Evolutionary conservation across 805 yeast genomes (phyloP).

Genomic region (Starmerella cellae): DNA sequence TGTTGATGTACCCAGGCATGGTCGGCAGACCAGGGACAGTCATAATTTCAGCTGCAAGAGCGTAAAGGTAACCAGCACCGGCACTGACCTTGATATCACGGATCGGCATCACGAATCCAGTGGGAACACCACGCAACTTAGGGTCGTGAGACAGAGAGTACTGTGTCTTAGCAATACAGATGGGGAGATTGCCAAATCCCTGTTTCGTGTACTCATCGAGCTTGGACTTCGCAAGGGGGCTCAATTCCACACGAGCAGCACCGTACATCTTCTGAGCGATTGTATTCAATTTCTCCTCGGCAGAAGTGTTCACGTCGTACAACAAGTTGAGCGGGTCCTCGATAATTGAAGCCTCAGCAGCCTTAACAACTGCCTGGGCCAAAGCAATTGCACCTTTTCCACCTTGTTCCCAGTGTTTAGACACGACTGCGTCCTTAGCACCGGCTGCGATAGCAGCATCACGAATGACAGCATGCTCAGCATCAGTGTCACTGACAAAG

Average conservation of each 20-base stretch:
- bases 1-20: conserved; percentile 92
- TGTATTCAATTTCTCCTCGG: conserved; percentile 63
- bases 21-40: conserved; percentile 97
- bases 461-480: conserved; percentile 67
- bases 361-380: conserved; percentile 70
- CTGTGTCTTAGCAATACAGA: conserved; percentile 96
- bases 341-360: conserved; percentile 37
- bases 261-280: conserved; percentile 90
- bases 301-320: conserved; percentile 54
- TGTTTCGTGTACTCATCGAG: conserved; percentile 70
- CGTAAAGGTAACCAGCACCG: conserved; percentile 95
- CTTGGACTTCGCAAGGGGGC: conserved; percentile 69
- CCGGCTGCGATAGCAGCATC: conserved; percentile 76
- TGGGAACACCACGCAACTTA: conserved; percentile 83
- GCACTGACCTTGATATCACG: conserved; percentile 87
- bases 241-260: conserved; percentile 69
- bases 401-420: conserved; percentile 94
- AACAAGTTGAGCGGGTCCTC: conserved; percentile 39
- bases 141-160: conserved; percentile 94
- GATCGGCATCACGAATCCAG: conserved; percentile 85
- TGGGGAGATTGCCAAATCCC: conserved; percentile 83
- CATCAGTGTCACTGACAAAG: conserved; percentile 67
- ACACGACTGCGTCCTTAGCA: conserved; percentile 78
- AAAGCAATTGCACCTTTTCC: conserved; percentile 77
- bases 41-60: conserved; percentile 91